These are phyloP conservation scores for Neonectria sp. DNA, from an alignment of 2,329 filamentous ascomycete genomes.

Conservation along the genomic window DNA sequence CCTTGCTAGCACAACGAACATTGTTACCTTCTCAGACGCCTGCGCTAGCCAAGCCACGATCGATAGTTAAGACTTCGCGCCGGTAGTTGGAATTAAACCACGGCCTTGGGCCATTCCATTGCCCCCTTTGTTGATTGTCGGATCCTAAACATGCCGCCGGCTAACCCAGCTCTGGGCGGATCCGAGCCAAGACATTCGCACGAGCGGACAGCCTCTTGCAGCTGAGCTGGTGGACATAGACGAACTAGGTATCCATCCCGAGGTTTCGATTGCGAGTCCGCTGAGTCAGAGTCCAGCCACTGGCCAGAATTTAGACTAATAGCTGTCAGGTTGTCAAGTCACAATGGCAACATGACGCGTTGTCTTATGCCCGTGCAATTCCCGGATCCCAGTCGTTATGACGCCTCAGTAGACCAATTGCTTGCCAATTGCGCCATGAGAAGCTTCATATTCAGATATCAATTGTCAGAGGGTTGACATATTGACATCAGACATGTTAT, in stretches of 20 bases:
- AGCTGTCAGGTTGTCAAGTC: background rate
- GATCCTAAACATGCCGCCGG: background rate
- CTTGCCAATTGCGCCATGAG: background rate
- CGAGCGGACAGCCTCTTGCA: background rate
- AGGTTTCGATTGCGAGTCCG: background rate
- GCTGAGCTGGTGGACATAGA: too few species aligned
- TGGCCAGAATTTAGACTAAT: background rate
- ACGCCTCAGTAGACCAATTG: background rate
- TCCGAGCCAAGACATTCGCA: slow-evolving; percentile 27
- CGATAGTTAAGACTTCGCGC: slow-evolving; percentile 15
- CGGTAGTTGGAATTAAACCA: slow-evolving; percentile 28
- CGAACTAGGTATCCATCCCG: background rate
- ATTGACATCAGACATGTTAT: too few species aligned
- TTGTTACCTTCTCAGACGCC: background rate
- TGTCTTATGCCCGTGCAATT: slow-evolving; percentile 4
- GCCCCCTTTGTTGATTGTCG: background rate
- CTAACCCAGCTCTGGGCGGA: slow-evolving; percentile 6
- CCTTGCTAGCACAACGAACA: too few species aligned
- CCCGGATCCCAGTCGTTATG: background rate
- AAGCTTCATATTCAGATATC: too few species aligned
- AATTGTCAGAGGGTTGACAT: too few species aligned
- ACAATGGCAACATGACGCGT: background rate
- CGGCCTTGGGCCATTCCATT: slow-evolving; percentile 34
- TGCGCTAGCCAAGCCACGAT: slow-evolving; percentile 35
- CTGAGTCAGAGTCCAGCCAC: slow-evolving; percentile 20